Evolutionary conservation across 768 basidiomycete genomes (phyloP).

Genomic region (Suillus placidus): DNA sequence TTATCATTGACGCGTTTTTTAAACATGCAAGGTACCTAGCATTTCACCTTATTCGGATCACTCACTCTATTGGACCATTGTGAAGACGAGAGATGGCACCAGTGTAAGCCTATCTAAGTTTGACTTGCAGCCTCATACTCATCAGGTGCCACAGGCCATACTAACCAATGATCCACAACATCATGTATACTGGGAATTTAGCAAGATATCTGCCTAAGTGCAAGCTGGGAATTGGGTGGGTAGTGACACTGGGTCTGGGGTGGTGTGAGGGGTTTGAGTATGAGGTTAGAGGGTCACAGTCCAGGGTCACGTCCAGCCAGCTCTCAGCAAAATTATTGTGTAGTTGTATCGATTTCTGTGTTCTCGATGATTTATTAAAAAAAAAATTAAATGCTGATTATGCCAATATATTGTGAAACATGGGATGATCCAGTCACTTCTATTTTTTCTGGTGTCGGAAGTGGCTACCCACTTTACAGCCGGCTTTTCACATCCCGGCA

Average conservation of each 20-base stretch:
- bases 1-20: not conserved
- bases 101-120: not conserved
- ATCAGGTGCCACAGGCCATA: not conserved
- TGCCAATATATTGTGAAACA: no score
- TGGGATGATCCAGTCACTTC: not conserved
- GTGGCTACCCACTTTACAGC: not conserved
- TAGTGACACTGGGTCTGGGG: not conserved
- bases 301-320: slow-evolving; percentile 2
- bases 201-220: not conserved
- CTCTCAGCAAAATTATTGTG: not conserved
- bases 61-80: slow-evolving; percentile 7
- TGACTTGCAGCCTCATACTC: not conserved
- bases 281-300: not conserved
- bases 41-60: not conserved
- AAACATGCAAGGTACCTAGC: not conserved
- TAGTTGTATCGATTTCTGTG: not conserved
- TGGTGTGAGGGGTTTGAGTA: not conserved
- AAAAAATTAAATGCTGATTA: not conserved
- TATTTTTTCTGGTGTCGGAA: slow-evolving; percentile 1
- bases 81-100: slow-evolving; percentile 2
- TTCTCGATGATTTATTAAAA: not conserved
- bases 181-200: not conserved
- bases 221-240: slow-evolving; percentile 6
- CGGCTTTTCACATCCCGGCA: not conserved
- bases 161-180: slow-evolving; percentile 3